phyloP scores from a whole-genome alignment of 2,329 filamentous ascomycete genomes.

The Cadophora sp. region DNA sequence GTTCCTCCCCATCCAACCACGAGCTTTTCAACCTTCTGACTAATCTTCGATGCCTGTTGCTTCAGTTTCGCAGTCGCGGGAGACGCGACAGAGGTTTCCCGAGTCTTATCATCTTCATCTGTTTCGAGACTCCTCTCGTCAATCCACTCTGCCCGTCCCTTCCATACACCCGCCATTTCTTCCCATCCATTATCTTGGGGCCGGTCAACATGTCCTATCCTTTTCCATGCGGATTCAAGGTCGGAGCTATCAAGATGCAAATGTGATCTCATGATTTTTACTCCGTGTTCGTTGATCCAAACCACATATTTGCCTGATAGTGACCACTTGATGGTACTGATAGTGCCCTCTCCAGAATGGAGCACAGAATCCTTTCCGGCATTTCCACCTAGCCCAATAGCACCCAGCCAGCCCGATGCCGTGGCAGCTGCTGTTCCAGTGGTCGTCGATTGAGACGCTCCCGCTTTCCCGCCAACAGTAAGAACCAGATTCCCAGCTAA shows the following conservation, averaged over 20 bases:
- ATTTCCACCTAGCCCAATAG: conserved; percentile 79
- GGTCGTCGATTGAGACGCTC: conserved; percentile 82
- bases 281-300: conserved; percentile 96
- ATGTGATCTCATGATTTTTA: conserved; percentile 96
- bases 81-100: conserved; percentile 45
- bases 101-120: conserved; percentile 62
- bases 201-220: conserved; percentile 89
- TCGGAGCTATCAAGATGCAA: conserved; percentile 79
- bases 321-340: conserved; percentile 94
- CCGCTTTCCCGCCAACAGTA: conserved; percentile 80
- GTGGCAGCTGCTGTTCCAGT: conserved; percentile 81
- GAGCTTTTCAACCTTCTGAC: conserved; percentile 72
- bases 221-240: conserved; percentile 87
- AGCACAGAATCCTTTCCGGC: conserved; percentile 85
- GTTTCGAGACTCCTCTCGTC: conserved; percentile 81
- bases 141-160: conserved; percentile 90
- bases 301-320: conserved; percentile 89
- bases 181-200: conserved; percentile 90
- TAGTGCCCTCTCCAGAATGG: conserved; percentile 90
- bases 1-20: conserved; percentile 95
- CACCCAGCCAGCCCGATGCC: conserved; percentile 89
- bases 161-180: conserved; percentile 96
- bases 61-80: conserved; percentile 55
- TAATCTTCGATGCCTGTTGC: conserved; percentile 55
- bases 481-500: conserved; percentile 86